Evolutionary conservation across 805 yeast species (phyloP).

Genomic region (Wickerhamomyces strasburgensis): DNA sequence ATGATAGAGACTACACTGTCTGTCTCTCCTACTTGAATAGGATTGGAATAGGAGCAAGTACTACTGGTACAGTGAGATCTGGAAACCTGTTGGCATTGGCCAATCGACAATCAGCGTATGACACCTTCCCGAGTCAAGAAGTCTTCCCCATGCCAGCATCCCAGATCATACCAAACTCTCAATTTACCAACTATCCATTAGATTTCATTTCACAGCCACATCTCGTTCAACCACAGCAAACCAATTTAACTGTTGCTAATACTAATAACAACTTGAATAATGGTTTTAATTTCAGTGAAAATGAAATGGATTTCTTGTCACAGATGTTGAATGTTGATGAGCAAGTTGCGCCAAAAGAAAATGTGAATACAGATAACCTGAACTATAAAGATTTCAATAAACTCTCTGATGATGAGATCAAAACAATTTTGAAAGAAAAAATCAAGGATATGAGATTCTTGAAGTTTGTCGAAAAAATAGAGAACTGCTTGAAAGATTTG

Average conservation of each 20-base stretch:
- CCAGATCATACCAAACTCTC: neutral
- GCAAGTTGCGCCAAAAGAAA: too few species aligned
- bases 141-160: too few species aligned
- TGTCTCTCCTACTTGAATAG: constrained; percentile 5
- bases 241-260: neutral
- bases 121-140: too few species aligned
- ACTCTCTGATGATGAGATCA: constrained; percentile 18
- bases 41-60: too few species aligned
- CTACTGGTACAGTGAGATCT: too few species aligned
- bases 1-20: constrained; percentile 4
- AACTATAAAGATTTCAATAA: constrained; percentile 1
- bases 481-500: constrained; percentile 16
- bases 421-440: constrained; percentile 13
- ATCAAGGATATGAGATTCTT: constrained; percentile 22
- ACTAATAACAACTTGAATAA: too few species aligned
- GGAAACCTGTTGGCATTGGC: too few species aligned
- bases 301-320: too few species aligned
- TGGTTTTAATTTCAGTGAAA: too few species aligned
- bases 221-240: neutral
- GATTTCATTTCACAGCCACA: neutral
- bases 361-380: neutral
- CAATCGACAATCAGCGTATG: too few species aligned
- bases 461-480: constrained; percentile 22
- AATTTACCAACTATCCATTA: too few species aligned
- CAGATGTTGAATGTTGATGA: too few species aligned